These are phyloP conservation scores for Rhododendron ferrugineum DNA, from an alignment of 148 eudicot genomes.

Conservation along the genomic window DNA sequence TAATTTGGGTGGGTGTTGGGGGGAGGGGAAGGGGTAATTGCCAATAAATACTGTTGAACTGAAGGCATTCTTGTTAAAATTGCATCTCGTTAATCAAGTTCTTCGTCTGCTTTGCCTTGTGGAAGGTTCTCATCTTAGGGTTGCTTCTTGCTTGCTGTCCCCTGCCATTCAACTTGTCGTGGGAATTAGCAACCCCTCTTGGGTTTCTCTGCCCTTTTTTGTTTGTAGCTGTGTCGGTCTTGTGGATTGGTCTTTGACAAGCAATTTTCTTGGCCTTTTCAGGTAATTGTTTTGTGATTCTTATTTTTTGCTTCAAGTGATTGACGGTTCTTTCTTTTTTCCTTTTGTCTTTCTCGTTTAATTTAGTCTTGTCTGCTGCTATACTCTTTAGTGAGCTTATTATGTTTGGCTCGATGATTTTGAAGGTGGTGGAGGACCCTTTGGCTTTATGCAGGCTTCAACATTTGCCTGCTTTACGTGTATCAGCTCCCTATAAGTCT, in stretches of 20 bases:
- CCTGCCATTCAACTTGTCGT: conserved; percentile 75
- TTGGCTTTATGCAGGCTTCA: conserved; percentile 72
- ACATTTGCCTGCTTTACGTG: conserved; percentile 56
- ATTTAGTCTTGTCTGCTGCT: conserved; percentile 11
- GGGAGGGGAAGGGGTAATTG: neutral
- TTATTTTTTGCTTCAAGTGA: neutral
- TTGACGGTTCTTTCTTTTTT: neutral
- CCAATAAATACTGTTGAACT: neutral
- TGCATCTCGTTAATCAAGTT: conserved; percentile 4
- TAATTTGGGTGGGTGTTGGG: neutral
- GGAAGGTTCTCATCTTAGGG: conserved; percentile 64
- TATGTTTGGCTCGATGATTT: conserved; percentile 4
- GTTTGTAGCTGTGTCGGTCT: conserved; percentile 91
- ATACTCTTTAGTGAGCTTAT: neutral
- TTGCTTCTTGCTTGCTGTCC: conserved; percentile 67
- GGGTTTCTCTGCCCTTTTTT: conserved; percentile 87
- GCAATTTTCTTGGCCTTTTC: conserved; percentile 77
- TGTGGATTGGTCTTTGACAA: conserved; percentile 95
- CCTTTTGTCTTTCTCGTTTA: neutral
- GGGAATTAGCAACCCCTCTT: conserved; percentile 92
- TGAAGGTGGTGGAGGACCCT: conserved; percentile 96
- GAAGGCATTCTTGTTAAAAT: conserved; percentile 3
- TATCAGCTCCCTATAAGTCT: conserved; percentile 78
- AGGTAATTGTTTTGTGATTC: conserved; percentile 17
- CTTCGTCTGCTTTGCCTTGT: conserved; percentile 12